These are phyloP conservation scores for Spatholobus suberectus DNA, from an alignment of 306 rosid genomes.

Conservation along the genomic window DNA sequence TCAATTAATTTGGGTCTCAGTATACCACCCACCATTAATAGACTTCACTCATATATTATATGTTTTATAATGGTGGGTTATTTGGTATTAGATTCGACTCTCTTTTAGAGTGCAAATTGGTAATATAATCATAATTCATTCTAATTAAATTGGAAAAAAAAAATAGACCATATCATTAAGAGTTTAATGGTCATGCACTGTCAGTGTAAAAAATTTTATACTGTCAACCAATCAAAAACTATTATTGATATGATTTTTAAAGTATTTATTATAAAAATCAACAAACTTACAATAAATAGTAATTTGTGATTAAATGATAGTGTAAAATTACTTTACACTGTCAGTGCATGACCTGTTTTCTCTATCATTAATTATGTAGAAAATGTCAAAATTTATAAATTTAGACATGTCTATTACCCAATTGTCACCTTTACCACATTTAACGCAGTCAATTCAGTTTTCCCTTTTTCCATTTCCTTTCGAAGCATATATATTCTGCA, in stretches of 20 bases:
- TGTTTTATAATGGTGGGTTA: neutral
- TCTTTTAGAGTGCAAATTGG: neutral
- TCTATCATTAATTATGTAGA: neutral
- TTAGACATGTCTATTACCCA: neutral
- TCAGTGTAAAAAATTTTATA: too few species aligned
- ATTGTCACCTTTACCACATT: neutral
- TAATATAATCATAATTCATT: neutral
- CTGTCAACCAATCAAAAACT: too few species aligned
- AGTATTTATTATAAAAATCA: too few species aligned
- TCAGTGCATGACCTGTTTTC: too few species aligned
- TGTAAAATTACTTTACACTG: too few species aligned
- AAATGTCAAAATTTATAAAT: neutral
- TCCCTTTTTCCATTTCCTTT: neutral
- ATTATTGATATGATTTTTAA: too few species aligned
- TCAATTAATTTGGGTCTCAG: conserved; percentile 29
- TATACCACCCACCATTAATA: conserved; percentile 20
- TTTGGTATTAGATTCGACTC: neutral
- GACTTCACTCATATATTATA: neutral
- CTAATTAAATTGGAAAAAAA: neutral
- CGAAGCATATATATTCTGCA: neutral
- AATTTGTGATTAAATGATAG: too few species aligned
- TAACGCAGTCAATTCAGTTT: neutral
- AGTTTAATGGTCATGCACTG: too few species aligned
- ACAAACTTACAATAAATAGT: too few species aligned
- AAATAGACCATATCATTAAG: too few species aligned